Percentiles rank a stretch among this genome's conserved stretches.
Conservation (phyloP, 768 basidiomycete genomes). For the Suillus alpinus region DNA sequence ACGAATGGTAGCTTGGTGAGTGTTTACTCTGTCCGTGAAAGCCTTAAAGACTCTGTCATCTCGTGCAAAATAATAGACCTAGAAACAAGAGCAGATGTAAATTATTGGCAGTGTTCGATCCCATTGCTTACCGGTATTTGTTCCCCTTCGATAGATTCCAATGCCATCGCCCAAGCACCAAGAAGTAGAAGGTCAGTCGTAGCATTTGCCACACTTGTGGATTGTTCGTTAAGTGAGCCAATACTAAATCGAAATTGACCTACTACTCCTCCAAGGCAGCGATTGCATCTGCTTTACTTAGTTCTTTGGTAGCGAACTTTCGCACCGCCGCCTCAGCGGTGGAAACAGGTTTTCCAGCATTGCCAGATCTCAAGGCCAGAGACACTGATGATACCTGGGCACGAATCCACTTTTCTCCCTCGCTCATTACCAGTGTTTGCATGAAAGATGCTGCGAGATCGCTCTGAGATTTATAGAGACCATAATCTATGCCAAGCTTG, state of each 20-base stretch:
- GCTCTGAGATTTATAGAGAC: conserved; percentile 74
- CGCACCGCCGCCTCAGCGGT: conserved; percentile 75
- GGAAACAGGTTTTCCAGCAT: conserved; percentile 69
- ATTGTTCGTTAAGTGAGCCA: conserved; percentile 2
- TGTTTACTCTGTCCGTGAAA: conserved; percentile 44
- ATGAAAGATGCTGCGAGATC: conserved; percentile 90
- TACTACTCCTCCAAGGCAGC: conserved; percentile 90
- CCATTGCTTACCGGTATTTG: conserved; percentile 62
- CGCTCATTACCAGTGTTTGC: conserved; percentile 94
- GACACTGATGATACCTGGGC: conserved; percentile 66
- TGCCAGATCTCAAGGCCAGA: conserved; percentile 65
- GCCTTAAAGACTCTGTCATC: conserved; percentile 84
- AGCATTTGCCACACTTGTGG: conserved; percentile 78
- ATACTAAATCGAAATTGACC: conserved; percentile 26
- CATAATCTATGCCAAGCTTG: conserved; percentile 89
- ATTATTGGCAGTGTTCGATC: not conserved
- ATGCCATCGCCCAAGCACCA: conserved; percentile 71
- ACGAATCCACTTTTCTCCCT: conserved; percentile 89
- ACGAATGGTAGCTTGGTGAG: conserved; percentile 45
- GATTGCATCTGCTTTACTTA: conserved; percentile 75
- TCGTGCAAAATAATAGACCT: conserved; percentile 90
- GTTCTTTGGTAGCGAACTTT: conserved; percentile 82
- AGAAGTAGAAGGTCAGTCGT: conserved; percentile 81
- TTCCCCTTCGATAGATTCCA: conserved; percentile 58
- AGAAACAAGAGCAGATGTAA: not conserved